phyloP scores from a whole-genome alignment of 495 filamentous ascomycete species.

The Ramalina peruviana region DNA sequence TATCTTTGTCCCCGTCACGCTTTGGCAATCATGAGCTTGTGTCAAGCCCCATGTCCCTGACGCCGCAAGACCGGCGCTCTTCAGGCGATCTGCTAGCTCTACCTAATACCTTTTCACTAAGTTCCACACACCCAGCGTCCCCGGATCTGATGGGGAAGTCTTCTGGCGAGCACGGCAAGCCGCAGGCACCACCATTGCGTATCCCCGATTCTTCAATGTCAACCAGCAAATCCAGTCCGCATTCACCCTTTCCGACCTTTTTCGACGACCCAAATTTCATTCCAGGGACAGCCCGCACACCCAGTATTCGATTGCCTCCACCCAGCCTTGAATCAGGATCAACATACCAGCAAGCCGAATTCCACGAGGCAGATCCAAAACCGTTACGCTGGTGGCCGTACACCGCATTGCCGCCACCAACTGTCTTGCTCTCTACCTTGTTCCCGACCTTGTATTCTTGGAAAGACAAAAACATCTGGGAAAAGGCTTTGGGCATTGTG shows the following conservation, averaged over 20 bases:
- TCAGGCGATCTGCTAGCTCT: conserved; percentile 13
- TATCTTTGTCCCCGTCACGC: conserved; percentile 9
- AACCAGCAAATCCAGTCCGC: conserved; percentile 21
- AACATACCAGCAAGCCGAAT: conserved; percentile 9
- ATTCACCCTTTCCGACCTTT: conserved; percentile 38
- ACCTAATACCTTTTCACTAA: conserved; percentile 4
- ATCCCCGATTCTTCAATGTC: conserved; percentile 11
- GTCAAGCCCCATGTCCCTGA: conserved; percentile 14
- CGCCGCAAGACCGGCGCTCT: not conserved
- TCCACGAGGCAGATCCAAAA: conserved; percentile 17
- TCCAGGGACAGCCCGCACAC: conserved; percentile 28
- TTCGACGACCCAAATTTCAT: conserved; percentile 28
- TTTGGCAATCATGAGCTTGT: conserved; percentile 11
- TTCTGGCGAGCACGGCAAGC: conserved; percentile 3
- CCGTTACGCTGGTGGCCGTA: conserved; percentile 60
- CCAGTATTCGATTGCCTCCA: conserved; percentile 39
- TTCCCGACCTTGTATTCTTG: conserved; percentile 82
- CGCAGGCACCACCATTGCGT: conserved; percentile 6
- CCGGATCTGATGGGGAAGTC: not conserved
- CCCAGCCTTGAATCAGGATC: conserved; percentile 38
- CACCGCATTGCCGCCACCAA: conserved; percentile 50
- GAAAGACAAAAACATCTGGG: conserved; percentile 60
- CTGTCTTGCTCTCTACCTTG: conserved; percentile 55
- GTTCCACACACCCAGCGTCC: not conserved
- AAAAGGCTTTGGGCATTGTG: conserved; percentile 61